Conservation (phyloP, 495 filamentous ascomycete genomes). For the Thozetella sp. region DNA sequence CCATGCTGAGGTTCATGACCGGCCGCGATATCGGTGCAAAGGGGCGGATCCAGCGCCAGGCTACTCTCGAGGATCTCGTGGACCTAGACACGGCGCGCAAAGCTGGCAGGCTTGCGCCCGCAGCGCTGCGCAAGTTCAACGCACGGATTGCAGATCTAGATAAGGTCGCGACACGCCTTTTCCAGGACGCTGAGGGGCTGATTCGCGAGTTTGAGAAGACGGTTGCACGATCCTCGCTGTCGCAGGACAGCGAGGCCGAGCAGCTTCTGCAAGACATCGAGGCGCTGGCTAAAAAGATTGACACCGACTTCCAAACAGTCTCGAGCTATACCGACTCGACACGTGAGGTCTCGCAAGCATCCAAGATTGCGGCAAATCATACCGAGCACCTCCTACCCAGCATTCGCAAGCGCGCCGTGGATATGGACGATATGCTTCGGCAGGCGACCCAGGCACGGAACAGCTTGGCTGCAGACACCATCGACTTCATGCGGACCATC, state of each 20-base stretch:
- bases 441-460: conserved; percentile 65
- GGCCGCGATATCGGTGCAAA: conserved; percentile 41
- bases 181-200: conserved; percentile 45
- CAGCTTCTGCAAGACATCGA: conserved; percentile 82
- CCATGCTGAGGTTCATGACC: conserved; percentile 57
- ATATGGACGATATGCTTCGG: conserved; percentile 74
- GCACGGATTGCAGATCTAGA: conserved; percentile 47
- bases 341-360: conserved; percentile 77
- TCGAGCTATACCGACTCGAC: conserved; percentile 65
- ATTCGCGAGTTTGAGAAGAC: conserved; percentile 49
- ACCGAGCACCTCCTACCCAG: conserved; percentile 87
- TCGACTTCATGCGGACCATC: conserved; percentile 77
- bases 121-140: conserved; percentile 45
- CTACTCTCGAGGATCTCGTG: conserved; percentile 72
- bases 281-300: conserved; percentile 80
- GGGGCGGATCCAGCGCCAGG: conserved; percentile 30
- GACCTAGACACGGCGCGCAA: conserved; percentile 65
- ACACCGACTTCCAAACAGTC: conserved; percentile 82
- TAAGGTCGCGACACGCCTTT: conserved; percentile 42
- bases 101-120: conserved; percentile 56
- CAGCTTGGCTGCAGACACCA: conserved; percentile 55
- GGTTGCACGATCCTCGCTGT: conserved; percentile 40
- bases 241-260: conserved; percentile 37
- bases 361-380: conserved; percentile 83
- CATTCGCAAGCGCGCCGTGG: conserved; percentile 65